Conservation (phyloP, 2,329 filamentous ascomycete genomes). For the Meredithiella fracta region DNA sequence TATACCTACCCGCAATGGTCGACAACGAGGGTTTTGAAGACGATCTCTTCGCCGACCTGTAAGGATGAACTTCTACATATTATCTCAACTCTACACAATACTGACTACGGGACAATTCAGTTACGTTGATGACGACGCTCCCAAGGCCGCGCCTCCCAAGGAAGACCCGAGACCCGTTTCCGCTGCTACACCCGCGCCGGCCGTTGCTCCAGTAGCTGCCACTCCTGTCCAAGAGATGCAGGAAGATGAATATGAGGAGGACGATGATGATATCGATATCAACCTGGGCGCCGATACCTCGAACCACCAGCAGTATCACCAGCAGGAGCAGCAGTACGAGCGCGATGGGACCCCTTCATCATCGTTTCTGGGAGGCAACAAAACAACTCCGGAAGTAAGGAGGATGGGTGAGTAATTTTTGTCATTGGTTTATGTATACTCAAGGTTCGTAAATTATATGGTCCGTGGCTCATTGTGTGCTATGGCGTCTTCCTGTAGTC, state of each 20-base stretch:
- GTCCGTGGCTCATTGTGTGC: background rate
- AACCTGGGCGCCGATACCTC: constrained; percentile 30
- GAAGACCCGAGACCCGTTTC: background rate
- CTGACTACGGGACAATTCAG: constrained; percentile 3
- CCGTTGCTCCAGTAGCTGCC: background rate
- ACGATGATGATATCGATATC: constrained; percentile 39
- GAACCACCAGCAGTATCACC: constrained; percentile 16
- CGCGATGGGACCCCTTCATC: constrained; percentile 19
- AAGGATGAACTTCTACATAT: constrained; percentile 24
- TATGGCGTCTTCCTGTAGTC: background rate
- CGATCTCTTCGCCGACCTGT: constrained; percentile 93
- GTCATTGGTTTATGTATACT: background rate
- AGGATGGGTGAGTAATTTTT: constrained; percentile 27
- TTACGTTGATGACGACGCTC: constrained; percentile 16
- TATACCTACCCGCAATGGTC: constrained; percentile 41
- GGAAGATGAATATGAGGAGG: background rate
- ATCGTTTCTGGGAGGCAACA: constrained; percentile 23
- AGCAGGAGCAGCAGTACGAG: constrained; percentile 13
- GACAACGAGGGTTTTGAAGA: constrained; percentile 75
- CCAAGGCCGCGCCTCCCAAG: background rate
- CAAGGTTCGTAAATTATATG: background rate
- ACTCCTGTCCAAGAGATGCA: constrained; percentile 8
- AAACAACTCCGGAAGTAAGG: constrained; percentile 39
- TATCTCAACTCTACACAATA: background rate
- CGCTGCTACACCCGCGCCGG: constrained; percentile 7